These are phyloP conservation scores for Nymphaea thermarum DNA, from an alignment of 164 flowering plant genomes.

Conservation along the genomic window DNA sequence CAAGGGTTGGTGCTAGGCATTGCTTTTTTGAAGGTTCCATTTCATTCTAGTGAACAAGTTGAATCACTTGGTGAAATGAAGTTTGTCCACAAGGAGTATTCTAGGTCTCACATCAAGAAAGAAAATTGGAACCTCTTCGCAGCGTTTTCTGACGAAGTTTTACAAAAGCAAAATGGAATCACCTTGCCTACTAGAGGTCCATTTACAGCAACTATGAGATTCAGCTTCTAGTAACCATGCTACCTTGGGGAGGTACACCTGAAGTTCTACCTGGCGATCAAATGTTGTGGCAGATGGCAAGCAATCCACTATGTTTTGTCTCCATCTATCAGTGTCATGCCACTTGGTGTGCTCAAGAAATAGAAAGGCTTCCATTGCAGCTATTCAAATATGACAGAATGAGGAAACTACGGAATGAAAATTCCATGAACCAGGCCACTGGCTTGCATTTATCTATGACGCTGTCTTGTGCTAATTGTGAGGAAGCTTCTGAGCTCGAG, in stretches of 20 bases:
- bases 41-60: slow-evolving; percentile 56
- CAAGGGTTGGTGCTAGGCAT: too few relatives aligned
- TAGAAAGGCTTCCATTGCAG: too few relatives aligned
- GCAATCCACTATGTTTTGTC: too few relatives aligned
- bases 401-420: too few relatives aligned
- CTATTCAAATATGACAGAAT: too few relatives aligned
- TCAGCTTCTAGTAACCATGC: slow-evolving; percentile 59
- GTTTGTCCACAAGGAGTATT: slow-evolving; percentile 79
- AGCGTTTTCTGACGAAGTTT: slow-evolving; percentile 79
- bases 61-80: slow-evolving; percentile 89
- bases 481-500: too few relatives aligned
- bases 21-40: slow-evolving; percentile 21
- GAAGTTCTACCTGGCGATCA: slow-evolving; percentile 87
- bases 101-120: slow-evolving; percentile 61
- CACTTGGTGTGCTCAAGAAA: too few relatives aligned
- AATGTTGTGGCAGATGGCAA: slow-evolving; percentile 33
- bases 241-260: slow-evolving; percentile 76
- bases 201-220: slow-evolving; percentile 61
- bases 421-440: too few relatives aligned
- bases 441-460: too few relatives aligned
- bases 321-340: too few relatives aligned
- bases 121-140: slow-evolving; percentile 75
- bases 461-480: too few relatives aligned
- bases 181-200: slow-evolving; percentile 49
- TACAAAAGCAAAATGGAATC: slow-evolving; percentile 70